phyloP scores from a whole-genome alignment of 495 filamentous ascomycete species.

The Podospora appendiculata region DNA sequence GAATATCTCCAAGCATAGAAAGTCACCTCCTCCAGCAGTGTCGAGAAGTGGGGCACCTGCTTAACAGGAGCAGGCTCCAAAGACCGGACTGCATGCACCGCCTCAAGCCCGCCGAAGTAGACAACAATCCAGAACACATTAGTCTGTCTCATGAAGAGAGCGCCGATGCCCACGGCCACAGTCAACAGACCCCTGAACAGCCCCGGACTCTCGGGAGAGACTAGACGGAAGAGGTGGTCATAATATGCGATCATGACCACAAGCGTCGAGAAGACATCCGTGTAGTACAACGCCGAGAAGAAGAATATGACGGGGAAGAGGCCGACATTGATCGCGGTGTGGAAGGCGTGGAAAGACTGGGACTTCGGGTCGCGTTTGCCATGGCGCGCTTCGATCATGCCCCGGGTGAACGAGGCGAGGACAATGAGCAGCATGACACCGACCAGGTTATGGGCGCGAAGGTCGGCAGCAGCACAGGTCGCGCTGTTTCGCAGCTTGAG shows the following conservation, averaged over 20 bases:
- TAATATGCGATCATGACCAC: slow-evolving; percentile 60
- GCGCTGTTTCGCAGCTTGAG: slow-evolving; percentile 17
- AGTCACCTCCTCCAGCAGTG: slow-evolving; percentile 13
- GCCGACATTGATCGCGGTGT: slow-evolving; percentile 70
- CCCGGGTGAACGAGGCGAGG: slow-evolving; percentile 24
- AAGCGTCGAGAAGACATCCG: slow-evolving; percentile 68
- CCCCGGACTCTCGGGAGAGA: slow-evolving; percentile 14
- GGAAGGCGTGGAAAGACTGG: slow-evolving; percentile 24
- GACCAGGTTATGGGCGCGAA: slow-evolving; percentile 46
- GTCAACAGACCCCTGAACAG: slow-evolving; percentile 31
- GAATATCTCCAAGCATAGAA: slow-evolving; percentile 30
- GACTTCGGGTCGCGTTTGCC: slow-evolving; percentile 1
- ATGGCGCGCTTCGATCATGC: slow-evolving; percentile 17
- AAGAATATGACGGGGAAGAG: slow-evolving; percentile 91
- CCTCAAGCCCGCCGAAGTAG: slow-evolving; percentile 72
- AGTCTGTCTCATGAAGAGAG: slow-evolving; percentile 79
- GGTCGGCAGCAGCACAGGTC: slow-evolving; percentile 35
- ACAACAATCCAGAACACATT: slow-evolving; percentile 94
- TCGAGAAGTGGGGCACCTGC: slow-evolving; percentile 9
- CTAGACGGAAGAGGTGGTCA: slow-evolving; percentile 45
- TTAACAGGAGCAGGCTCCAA: slow-evolving; percentile 22
- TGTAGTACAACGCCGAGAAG: slow-evolving; percentile 92
- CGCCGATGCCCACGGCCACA: slow-evolving; percentile 48
- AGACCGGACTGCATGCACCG: slow-evolving; percentile 40
- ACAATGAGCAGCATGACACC: slow-evolving; percentile 32